Base-by-base conservation (phyloP, 805 yeast genomes). In the Saccharomycopsis vini region DNA sequence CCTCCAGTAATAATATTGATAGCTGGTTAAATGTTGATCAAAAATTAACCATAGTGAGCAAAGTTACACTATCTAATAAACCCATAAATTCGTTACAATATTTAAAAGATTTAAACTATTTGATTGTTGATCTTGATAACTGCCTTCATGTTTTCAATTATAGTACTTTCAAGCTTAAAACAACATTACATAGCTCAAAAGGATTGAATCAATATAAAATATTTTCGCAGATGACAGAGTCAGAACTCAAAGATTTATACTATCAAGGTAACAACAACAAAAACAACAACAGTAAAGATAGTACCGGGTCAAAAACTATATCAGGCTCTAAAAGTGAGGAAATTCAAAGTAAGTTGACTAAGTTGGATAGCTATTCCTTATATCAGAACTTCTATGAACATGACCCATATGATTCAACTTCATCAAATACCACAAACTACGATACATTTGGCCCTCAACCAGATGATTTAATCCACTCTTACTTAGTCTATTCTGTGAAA, bases 361-460 rank as follows among this genome's bases (percentile, higher is more conserved):
- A 42, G 36, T 18, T 45, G 4, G 49, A 45, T 29, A 42, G 46
- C 4, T 45, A 45, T 20, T 45, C 49, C 7, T 21, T 45, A 43
- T 45, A 42, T 24, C 45, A 42, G 26, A 45, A 42, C 21, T 42
- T 45, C 18, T 36, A 42, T 35, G 49, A 45, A 15, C 49, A 45
- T 31, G 41, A 45, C 33, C 49, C 49, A 22, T 45, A 42, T 35
- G 16, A 16, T 10, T 13, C 9, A 20, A 36, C 22, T 20, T 43
- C 46, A 10, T 26, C n/a, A 2, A 15, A 29, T 9, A 31, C 46
- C 4, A 29, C 32, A 12, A 19, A 16, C 3, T 24, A n/a, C 4
- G 16, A 18, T 9, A 15, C 33, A 3, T 21, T n/a, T 9, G 13
- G 39, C 7, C 5, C 26, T 5, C 4, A 9, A n/a, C n/a, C n/a